Percentiles rank a stretch among this genome's conserved stretches.
Conservation (phyloP, 208 protist species). For the Crithidia sp. region DNA sequence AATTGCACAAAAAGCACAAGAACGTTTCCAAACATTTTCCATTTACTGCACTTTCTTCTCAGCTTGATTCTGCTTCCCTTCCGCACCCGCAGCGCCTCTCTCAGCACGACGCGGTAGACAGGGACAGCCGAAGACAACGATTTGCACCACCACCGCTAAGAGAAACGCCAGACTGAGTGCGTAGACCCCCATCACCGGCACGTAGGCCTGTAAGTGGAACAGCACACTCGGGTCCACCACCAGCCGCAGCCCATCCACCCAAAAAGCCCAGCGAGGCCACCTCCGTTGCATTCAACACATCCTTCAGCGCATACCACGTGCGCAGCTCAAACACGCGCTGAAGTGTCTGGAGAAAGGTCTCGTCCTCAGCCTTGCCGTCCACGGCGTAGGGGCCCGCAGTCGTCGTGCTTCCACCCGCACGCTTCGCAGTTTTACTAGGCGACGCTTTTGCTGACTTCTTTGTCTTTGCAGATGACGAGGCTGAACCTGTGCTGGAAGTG, state of each 20-base stretch:
- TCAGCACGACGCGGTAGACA: background rate
- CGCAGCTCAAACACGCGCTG: constrained; percentile 7
- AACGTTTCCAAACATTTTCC: background rate
- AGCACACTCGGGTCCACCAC: background rate
- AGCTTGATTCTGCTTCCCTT: too few species aligned
- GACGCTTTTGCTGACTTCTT: too few species aligned
- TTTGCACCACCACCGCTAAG: background rate
- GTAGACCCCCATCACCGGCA: background rate
- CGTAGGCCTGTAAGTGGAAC: constrained; percentile 19
- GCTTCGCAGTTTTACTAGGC: too few species aligned
- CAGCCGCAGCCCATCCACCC: constrained; percentile 10
- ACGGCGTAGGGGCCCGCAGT: background rate
- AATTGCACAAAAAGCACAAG: background rate
- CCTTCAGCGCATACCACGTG: constrained; percentile 5
- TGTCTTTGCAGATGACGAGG: too few species aligned
- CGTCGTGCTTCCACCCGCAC: too few species aligned
- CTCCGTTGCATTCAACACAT: constrained; percentile 12
- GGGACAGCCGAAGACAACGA: background rate
- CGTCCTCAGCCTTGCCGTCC: background rate
- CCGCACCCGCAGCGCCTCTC: background rate
- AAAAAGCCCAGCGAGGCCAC: constrained; percentile 5
- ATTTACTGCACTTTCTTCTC: background rate
- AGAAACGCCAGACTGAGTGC: background rate
- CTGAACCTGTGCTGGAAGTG: too few species aligned
- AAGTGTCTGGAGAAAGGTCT: constrained; percentile 1